Evolutionary conservation across 2,329 filamentous ascomycete genomes (phyloP).

Genomic region (Ceratocystis harringtonii): DNA sequence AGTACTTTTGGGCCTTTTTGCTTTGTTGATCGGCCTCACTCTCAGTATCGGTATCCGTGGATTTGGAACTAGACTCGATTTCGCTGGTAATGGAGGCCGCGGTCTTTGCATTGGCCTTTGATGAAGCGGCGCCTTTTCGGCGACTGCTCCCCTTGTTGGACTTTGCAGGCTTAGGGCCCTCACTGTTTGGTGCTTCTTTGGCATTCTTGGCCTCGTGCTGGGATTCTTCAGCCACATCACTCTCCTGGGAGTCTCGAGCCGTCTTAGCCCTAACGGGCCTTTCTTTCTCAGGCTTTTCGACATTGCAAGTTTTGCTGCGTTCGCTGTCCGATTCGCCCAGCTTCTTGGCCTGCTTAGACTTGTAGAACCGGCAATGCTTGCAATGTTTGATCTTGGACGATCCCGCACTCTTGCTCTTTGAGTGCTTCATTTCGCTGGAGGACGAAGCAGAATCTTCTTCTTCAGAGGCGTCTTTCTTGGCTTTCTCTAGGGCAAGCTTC

Average conservation of each 20-base stretch:
- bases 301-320: background rate
- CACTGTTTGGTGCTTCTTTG: background rate
- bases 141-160: background rate
- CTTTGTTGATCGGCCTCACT: background rate
- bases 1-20: background rate
- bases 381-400: conserved; percentile 2
- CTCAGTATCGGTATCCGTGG: conserved; percentile 5
- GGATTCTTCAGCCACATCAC: conserved; percentile 1
- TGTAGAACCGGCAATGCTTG: background rate
- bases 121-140: background rate
- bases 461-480: conserved; percentile 21
- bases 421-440: conserved; percentile 19
- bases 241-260: conserved; percentile 15
- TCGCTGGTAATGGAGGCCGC: background rate
- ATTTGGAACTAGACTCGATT: background rate
- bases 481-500: conserved; percentile 19
- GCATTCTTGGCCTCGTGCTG: conserved; percentile 13
- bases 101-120: background rate
- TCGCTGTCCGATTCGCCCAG: conserved; percentile 6
- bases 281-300: conserved; percentile 12
- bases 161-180: conserved; percentile 11
- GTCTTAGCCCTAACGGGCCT: conserved; percentile 14
- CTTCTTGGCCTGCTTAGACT: conserved; percentile 8
- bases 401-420: conserved; percentile 9
- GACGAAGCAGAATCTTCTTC: conserved; percentile 19